Conservation (phyloP, 2,329 filamentous ascomycete species). For the Fusarium sambucinum region DNA sequence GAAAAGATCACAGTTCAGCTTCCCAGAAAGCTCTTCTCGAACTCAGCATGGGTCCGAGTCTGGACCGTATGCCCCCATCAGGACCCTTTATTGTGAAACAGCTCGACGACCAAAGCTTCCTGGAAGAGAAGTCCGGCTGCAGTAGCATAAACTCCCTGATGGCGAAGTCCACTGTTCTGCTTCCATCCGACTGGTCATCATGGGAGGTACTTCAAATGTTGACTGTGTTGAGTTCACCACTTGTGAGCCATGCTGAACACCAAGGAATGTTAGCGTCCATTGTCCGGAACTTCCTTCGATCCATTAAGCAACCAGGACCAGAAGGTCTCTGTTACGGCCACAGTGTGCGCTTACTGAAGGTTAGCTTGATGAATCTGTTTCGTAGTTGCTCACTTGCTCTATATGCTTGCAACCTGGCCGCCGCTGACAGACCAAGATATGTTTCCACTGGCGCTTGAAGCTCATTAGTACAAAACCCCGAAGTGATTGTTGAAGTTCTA, state of each 20-base stretch:
- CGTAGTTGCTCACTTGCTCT: constrained; percentile 19
- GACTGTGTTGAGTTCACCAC: constrained; percentile 29
- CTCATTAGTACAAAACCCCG: neutral
- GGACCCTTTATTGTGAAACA: constrained; percentile 45
- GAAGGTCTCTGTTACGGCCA: constrained; percentile 10
- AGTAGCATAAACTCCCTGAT: constrained; percentile 37
- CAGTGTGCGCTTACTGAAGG: constrained; percentile 26
- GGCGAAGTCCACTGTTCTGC: constrained; percentile 37
- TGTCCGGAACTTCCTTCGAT: neutral
- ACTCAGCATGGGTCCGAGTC: constrained; percentile 31
- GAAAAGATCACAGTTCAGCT: constrained; percentile 16
- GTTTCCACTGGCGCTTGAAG: constrained; percentile 20
- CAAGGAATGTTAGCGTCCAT: neutral
- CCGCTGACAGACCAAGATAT: constrained; percentile 2
- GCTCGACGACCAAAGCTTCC: constrained; percentile 34
- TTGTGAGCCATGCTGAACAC: constrained; percentile 3
- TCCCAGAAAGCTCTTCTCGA: constrained; percentile 15
- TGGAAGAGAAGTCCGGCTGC: constrained; percentile 34
- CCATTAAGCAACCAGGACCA: neutral
- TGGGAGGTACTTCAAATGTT: constrained; percentile 16
- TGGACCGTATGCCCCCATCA: constrained; percentile 36
- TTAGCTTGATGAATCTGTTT: constrained; percentile 37
- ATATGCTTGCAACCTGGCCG: constrained; percentile 14
- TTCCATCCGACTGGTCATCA: constrained; percentile 32
- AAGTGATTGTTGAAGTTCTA: neutral